phyloP scores from a whole-genome alignment of 2,329 filamentous ascomycete species.

The Fusarium anthophilum region DNA sequence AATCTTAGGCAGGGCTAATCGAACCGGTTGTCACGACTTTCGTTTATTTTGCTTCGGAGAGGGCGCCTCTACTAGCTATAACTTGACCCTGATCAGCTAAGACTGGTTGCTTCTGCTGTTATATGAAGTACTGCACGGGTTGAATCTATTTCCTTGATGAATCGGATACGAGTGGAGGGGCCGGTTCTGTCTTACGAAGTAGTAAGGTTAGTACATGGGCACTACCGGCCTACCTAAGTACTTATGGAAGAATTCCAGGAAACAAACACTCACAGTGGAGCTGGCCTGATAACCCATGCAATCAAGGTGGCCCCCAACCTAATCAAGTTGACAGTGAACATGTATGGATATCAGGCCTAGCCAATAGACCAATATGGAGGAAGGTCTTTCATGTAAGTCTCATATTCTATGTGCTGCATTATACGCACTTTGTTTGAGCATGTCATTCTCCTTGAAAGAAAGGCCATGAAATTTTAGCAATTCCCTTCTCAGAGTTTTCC shows the following conservation, averaged over 20 bases:
- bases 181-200: neutral
- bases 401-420: slow-evolving; percentile 17
- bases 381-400: neutral
- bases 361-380: slow-evolving; percentile 1
- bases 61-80: neutral
- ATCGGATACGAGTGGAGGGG: neutral
- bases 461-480: slow-evolving; percentile 2
- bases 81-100: neutral
- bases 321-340: slow-evolving; percentile 1
- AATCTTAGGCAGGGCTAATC: neutral
- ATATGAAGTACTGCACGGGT: neutral
- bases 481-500: neutral
- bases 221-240: neutral
- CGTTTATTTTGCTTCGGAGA: neutral
- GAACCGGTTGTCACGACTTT: neutral
- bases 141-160: slow-evolving; percentile 6
- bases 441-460: neutral
- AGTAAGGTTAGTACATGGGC: neutral
- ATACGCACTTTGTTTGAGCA: slow-evolving; percentile 10
- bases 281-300: neutral
- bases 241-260: neutral
- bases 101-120: slow-evolving; percentile 1
- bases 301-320: neutral
- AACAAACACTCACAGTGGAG: neutral
- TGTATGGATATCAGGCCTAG: neutral